Evolutionary conservation across 441 rosid genomes (phyloP).

Genomic region (Syzygium syzygioides): DNA sequence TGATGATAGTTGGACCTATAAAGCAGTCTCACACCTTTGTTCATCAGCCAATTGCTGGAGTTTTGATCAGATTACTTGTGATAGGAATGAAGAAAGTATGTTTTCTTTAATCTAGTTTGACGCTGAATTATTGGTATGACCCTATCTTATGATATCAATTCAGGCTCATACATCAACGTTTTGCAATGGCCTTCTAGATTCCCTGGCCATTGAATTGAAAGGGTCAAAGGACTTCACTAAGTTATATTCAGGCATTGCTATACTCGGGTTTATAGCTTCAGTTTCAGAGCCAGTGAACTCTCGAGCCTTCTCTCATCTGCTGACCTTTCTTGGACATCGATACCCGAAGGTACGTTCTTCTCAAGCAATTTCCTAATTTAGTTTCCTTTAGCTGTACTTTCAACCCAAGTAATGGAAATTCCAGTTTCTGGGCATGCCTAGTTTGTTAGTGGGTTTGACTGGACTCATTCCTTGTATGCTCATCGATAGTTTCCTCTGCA

Average conservation of each 20-base stretch:
- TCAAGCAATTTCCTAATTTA: neutral
- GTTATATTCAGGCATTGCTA: constrained; percentile 61
- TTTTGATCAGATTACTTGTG: neutral
- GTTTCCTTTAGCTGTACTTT: neutral
- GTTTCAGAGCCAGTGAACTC: constrained; percentile 41
- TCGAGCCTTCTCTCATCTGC: constrained; percentile 62
- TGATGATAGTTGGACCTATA: neutral
- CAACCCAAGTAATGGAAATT: neutral
- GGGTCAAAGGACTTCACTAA: constrained; percentile 71
- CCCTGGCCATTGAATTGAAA: constrained; percentile 61
- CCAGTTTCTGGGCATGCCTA: neutral
- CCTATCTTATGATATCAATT: neutral
- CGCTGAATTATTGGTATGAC: neutral
- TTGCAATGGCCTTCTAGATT: constrained; percentile 59
- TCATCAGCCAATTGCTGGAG: neutral
- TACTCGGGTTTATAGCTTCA: constrained; percentile 74
- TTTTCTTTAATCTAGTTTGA: neutral
- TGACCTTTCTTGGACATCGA: constrained; percentile 65
- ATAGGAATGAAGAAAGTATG: neutral
- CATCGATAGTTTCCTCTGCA: constrained; percentile 12
- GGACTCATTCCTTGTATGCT: neutral
- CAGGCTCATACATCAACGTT: constrained; percentile 53
- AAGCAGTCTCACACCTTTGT: neutral
- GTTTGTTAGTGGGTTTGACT: neutral
- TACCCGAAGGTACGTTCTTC: constrained; percentile 62